Evolutionary conservation across 2,329 filamentous ascomycete species (phyloP), one percentile per base, ranked within the genome.

Genomic region (Alternaria incomplexa): DNA sequence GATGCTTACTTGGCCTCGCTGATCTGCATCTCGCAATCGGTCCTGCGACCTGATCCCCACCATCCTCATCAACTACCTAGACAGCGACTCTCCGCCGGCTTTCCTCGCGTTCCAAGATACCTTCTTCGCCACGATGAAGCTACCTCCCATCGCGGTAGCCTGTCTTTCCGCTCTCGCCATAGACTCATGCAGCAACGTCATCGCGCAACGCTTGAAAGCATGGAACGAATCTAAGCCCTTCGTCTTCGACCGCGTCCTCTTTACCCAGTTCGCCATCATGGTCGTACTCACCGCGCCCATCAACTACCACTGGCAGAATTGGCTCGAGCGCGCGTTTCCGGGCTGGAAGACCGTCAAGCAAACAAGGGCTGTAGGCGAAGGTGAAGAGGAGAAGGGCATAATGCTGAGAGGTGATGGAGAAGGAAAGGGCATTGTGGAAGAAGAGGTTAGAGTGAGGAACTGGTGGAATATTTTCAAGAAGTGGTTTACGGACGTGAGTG

Each of bases 231-330:
- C 65, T 22, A 72, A 65, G 32, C 76, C 77, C n/a, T 79, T 80
- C 65, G 74, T 76, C 61, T 79, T 80, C 66, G 75, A 80, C 63
- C 67, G 69, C 51, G 69, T 74, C 56, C 75, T 80, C 58, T 80
- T 80, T 70, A 68, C 74, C 58, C 78, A 79, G 60, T 79, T 80
- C 62, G 71, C 75, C 47, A 68, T 93, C 61, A 96, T 91, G 82
- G 87, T 89, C 59, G 75, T 91, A 36, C 76, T 97, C 60, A 90
- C 86, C 74, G 90, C 90, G 25, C 93, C 93, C 1, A 90, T 92
- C 45, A 97, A 97, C 80, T 93, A 92, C 76, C 79, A 92, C 71
- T 97, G 93, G 93, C 93, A 97, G 84, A 86, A 89, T 43, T 91
- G 87, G 78, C 85, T 97, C 40, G 93, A 97, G 78, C 82, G 85